Percentiles rank a stretch among this genome's conserved stretches.
Evolutionary conservation across 352 stramenopile genomes (phyloP).

Genomic region (Globisporangium canariense): DNA sequence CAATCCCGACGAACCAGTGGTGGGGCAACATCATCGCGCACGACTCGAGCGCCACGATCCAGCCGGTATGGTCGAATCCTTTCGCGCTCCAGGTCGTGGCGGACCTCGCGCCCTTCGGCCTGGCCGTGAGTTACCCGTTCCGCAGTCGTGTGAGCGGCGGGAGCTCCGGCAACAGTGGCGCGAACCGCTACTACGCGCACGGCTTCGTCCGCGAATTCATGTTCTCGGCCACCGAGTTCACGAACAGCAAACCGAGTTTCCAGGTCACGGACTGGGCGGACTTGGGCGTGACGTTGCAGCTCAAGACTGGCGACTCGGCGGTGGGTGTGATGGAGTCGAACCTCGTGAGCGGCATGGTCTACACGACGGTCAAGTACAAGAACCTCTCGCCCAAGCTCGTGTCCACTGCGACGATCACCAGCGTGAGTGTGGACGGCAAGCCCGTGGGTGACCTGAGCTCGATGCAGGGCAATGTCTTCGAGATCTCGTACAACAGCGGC

Average conservation of each 20-base stretch:
- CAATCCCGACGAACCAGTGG: slow-evolving; percentile 3
- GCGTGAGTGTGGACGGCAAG: slow-evolving; percentile 45
- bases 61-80: background rate
- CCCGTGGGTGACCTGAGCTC: slow-evolving; percentile 10
- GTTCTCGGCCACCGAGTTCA: slow-evolving; percentile 51
- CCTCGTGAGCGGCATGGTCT: slow-evolving; percentile 67
- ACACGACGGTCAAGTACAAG: slow-evolving; percentile 45
- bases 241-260: slow-evolving; percentile 35
- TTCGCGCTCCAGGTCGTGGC: slow-evolving; percentile 4
- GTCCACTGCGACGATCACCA: slow-evolving; percentile 36
- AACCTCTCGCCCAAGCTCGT: slow-evolving; percentile 38
- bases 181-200: slow-evolving; percentile 56
- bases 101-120: slow-evolving; percentile 31
- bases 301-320: slow-evolving; percentile 23
- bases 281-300: slow-evolving; percentile 47
- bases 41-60: background rate
- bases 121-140: slow-evolving; percentile 58
- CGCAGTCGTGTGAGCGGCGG: slow-evolving; percentile 45
- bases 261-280: slow-evolving; percentile 58
- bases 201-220: slow-evolving; percentile 45
- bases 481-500: slow-evolving; percentile 47
- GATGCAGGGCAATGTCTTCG: slow-evolving; percentile 38
- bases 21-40: slow-evolving; percentile 2
- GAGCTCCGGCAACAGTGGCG: slow-evolving; percentile 45
- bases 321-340: slow-evolving; percentile 33